Conservation (phyloP, 176 grass and related monocot genomes). For the Hyparrhenia diplandra region DNA sequence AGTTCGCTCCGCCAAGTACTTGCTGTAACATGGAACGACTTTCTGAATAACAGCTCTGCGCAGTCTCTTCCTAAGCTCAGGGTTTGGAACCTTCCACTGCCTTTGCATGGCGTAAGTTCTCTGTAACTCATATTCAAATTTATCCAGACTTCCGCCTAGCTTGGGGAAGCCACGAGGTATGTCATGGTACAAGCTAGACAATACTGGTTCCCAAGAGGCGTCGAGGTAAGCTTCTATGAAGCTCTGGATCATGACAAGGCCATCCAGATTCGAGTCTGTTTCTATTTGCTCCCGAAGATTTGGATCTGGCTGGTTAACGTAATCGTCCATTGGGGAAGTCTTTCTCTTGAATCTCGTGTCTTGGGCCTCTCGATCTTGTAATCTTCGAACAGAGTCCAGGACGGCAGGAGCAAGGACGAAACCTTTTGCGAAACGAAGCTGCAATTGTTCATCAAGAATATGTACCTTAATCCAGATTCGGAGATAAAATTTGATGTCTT, state of each 20-base stretch:
- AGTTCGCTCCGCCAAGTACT: background rate
- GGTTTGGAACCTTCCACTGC: slow-evolving; percentile 18
- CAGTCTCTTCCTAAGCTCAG: background rate
- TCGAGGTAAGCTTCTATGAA: background rate
- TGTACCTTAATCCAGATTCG: background rate
- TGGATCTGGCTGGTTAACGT: background rate
- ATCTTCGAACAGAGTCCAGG: background rate
- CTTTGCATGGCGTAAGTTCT: background rate
- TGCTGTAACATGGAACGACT: background rate
- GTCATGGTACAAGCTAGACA: background rate
- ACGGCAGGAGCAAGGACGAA: background rate
- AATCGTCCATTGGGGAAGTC: background rate
- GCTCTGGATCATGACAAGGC: background rate
- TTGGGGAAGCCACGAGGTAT: background rate
- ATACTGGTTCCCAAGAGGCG: background rate
- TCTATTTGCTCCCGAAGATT: background rate
- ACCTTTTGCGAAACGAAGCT: background rate
- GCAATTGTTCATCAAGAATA: slow-evolving; percentile 21
- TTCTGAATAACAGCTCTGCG: background rate
- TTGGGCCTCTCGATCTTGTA: background rate
- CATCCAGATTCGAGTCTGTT: background rate
- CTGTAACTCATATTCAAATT: background rate
- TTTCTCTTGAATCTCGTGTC: background rate
- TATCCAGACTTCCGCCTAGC: background rate
- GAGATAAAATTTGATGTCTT: background rate